Conservation (phyloP, 2,329 filamentous ascomycete genomes). For the Pseudogymnoascus sp. region DNA sequence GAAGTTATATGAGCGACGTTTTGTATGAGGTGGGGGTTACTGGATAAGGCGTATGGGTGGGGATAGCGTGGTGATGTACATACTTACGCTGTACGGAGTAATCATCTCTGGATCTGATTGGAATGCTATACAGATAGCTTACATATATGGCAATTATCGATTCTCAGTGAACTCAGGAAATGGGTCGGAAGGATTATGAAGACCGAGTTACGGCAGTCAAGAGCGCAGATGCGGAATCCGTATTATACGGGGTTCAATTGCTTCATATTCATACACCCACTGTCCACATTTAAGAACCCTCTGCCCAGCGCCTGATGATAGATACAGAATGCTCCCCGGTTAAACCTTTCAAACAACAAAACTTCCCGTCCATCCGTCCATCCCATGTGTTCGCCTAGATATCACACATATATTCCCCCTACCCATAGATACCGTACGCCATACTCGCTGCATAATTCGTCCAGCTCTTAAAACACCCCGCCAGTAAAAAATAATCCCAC, state of each 20-base stretch:
- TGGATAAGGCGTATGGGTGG: background rate
- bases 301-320: background rate
- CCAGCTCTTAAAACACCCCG: background rate
- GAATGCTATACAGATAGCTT: background rate
- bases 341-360: background rate
- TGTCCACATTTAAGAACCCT: background rate
- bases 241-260: background rate
- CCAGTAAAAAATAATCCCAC: background rate
- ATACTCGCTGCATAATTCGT: background rate
- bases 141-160: background rate
- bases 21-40: background rate
- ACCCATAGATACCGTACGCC: background rate
- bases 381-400: background rate
- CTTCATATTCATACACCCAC: background rate
- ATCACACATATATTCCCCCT: background rate
- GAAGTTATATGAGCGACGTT: slow-evolving; percentile 3
- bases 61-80: background rate
- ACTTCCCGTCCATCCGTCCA: background rate
- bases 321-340: background rate
- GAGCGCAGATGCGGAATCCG: background rate
- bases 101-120: background rate
- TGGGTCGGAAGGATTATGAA: background rate
- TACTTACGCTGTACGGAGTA: background rate
- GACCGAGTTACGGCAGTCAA: background rate
- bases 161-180: background rate